phyloP scores from a whole-genome alignment of 1,284 basidiomycete genomes.

The Acaromyces ingoldii region DNA sequence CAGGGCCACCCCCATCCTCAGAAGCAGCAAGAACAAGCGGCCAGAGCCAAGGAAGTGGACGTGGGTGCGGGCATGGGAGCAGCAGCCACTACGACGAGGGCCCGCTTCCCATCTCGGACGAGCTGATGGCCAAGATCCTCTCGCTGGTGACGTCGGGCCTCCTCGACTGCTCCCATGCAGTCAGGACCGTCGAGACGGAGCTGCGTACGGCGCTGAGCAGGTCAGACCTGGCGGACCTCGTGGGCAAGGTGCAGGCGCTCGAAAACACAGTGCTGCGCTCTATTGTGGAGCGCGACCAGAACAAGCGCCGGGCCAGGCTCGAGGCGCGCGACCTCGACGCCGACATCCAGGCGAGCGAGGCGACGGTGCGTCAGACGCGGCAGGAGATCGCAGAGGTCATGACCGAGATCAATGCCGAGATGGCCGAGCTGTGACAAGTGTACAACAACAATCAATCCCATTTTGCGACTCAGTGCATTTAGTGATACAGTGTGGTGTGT shows the following conservation, averaged over 20 bases:
- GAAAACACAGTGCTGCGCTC: constrained; percentile 21
- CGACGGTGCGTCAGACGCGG: neutral
- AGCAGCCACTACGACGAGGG: constrained; percentile 7
- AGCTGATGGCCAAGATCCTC: constrained; percentile 22
- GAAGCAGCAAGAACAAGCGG: neutral
- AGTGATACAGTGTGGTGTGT: neutral
- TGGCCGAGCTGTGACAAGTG: constrained; percentile 14
- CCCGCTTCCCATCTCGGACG: constrained; percentile 1
- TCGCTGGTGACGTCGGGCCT: constrained; percentile 29
- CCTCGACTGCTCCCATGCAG: constrained; percentile 25
- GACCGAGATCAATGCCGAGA: constrained; percentile 28
- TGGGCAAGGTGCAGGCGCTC: constrained; percentile 17
- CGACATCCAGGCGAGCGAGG: neutral
- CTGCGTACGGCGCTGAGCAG: constrained; percentile 10
- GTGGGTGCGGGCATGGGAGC: too few relatives aligned
- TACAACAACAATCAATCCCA: neutral
- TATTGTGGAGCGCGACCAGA: constrained; percentile 24
- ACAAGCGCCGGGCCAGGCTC: constrained; percentile 1
- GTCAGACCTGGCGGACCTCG: constrained; percentile 12
- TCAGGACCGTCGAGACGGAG: constrained; percentile 25
- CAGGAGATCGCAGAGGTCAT: constrained; percentile 22
- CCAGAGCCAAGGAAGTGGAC: too few relatives aligned
- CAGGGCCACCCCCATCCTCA: neutral
- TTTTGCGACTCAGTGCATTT: neutral
- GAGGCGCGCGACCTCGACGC: constrained; percentile 11